Percentiles rank a stretch among this genome's conserved stretches.
Evolutionary conservation across 495 filamentous ascomycete species (phyloP).

Genomic region (Hypoxylon fragiforme): DNA sequence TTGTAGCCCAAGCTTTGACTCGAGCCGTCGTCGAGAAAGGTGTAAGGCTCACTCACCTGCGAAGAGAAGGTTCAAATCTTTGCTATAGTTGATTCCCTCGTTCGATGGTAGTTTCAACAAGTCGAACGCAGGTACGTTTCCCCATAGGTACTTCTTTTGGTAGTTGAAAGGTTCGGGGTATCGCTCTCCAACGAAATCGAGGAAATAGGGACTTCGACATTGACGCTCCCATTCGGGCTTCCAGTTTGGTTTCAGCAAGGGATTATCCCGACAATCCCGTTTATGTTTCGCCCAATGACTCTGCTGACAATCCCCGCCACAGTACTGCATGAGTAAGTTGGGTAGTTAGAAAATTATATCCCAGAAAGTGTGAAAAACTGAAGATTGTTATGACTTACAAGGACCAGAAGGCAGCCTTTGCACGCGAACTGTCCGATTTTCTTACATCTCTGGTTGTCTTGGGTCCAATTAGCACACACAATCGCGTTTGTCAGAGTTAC

Average conservation of each 20-base stretch:
- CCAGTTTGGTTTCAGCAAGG: slow-evolving; percentile 10
- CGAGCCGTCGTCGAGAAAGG: neutral
- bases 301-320: slow-evolving; percentile 9
- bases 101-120: slow-evolving; percentile 46
- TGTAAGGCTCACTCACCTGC: slow-evolving; percentile 45
- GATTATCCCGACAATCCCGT: slow-evolving; percentile 13
- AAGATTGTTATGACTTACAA: slow-evolving; percentile 2
- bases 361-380: neutral
- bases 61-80: slow-evolving; percentile 45
- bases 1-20: neutral
- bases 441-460: neutral
- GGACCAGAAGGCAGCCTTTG: slow-evolving; percentile 7
- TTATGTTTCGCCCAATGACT: slow-evolving; percentile 16
- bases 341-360: neutral
- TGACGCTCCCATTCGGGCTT: slow-evolving; percentile 12
- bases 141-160: slow-evolving; percentile 46
- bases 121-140: slow-evolving; percentile 53
- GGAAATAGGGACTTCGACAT: slow-evolving; percentile 7
- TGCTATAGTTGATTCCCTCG: slow-evolving; percentile 43
- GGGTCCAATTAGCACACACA: slow-evolving; percentile 5
- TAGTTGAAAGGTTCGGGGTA: slow-evolving; percentile 4
- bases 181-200: slow-evolving; percentile 9
- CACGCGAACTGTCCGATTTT: slow-evolving; percentile 1
- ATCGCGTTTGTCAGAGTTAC: too few species aligned
- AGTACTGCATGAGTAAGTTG: slow-evolving; percentile 3